Base-by-base conservation (phyloP, 192 early-diverging fungal species). In the Rhizophagus sp. region DNA sequence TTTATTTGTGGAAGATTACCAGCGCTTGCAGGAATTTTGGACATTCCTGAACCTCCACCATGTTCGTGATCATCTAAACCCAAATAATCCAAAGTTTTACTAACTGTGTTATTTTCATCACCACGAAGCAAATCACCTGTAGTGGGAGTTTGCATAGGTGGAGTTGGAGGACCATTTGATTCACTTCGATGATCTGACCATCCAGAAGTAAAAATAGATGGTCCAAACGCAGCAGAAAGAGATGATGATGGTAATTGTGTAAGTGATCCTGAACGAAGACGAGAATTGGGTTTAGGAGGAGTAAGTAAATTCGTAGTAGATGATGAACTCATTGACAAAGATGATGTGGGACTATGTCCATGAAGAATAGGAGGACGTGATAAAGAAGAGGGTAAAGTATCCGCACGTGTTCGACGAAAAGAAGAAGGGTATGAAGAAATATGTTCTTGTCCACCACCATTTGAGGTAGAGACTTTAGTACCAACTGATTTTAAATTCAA, bases 71-170 rank as follows among this genome's bases (percentile, higher is more conserved):
- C 93, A 77, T 94, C 92, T 52, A 94, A 68, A 33, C 92, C 91
- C 41, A 94, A 89, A 79, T 91, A 89, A 79, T 92, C 91, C 30
- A 94, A 79, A 7, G 91, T 94, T 62, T 89, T 90, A 61, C 88
- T 84, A 64, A 93, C 83, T 5, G 89, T 85, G 36, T 81, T 87
- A 79, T 89, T 88, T 63, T 91, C 90, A 27, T 89, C 87, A 66
- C 83, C 85, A 81, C 81, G 82, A 57, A 86, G 83, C 73, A 86
- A 84, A 71, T 86, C 85, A 67, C 85, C 85, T 62, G 78, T 85
- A 62, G 85, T 88, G 34, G 80, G 84, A 13, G 84, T 85, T 80
- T 79, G 85, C 41, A 82, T 84, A 8, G 83, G 85, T 63, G 85
- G 88, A 74, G 84, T 87, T 74, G 78, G 82, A 62, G 85, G 85